Base-by-base conservation (phyloP, 345 rosid species). In the Cardamine resedifolia region DNA sequence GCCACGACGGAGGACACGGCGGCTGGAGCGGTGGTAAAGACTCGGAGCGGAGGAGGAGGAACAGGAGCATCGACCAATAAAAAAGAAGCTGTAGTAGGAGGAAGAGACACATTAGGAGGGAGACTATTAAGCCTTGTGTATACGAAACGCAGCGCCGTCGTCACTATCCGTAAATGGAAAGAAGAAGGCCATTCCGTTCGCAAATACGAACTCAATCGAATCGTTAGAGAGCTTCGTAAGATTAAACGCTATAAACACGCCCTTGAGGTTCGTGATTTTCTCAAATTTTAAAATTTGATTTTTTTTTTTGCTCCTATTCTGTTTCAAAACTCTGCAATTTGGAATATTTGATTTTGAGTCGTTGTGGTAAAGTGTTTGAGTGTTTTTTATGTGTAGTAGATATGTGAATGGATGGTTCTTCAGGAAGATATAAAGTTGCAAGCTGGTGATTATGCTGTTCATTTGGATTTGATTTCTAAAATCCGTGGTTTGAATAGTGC, bases 341-440 rank as follows among this genome's bases (percentile, higher is more conserved):
- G 23, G n/a, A n/a, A 36, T 11, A 10, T 36, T 9, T 31, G 39
- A 61, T 31, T 58, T 75, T 21, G 70, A 63, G 58, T 59, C 64
- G 8, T 27, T 48, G 45, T 59, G 64, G 62, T 53, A 21, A 66
- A 16, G 0, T 73, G 12, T 39, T 73, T 8, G 12, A 12, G 23
- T 30, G 6, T 57, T 31, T 7, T 6, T 30, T 30, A 5, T 27
- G 18, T 70, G 43, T 47, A 26, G 71, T 65, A 95, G 98, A 81
- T 91, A 72, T 90, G 96, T 75, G 99, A 91, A 76, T 91, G 99
- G 99, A 90, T 91, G 96, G 86, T 79, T 44, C 74, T 80, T 57
- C 92, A 87, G 72, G 77, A 77, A 65, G 96, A 87, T 67, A 83
- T 91, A 55, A 86, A 85, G 81, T 81, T 95, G 21, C 72, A 86